A percentile compares a stretch with the other conserved stretches of the same genome.
Conservation (phyloP, 192 early-diverging fungal species). For the Entrophospora sp. region DNA sequence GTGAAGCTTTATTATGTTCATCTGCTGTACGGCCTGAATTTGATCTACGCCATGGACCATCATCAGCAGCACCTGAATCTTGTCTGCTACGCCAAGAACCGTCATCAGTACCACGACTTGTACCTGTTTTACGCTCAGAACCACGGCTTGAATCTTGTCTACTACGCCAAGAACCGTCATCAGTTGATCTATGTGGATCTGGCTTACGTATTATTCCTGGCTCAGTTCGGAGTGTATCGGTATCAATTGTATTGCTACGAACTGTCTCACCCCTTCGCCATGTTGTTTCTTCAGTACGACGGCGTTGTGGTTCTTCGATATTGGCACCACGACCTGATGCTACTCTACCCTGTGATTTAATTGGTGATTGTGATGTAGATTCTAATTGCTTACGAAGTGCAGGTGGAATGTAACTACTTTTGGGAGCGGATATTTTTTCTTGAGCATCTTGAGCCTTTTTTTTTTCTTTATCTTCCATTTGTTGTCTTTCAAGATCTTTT, state of each 20-base stretch:
- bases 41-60: neutral
- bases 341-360: no score
- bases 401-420: slow-evolving; percentile 26
- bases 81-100: no score
- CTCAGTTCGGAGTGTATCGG: no score
- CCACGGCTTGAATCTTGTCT: no score
- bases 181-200: no score
- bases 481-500: slow-evolving; percentile 27
- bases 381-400: slow-evolving; percentile 10
- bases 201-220: no score
- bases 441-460: slow-evolving; percentile 20
- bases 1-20: neutral
- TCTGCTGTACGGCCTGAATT: neutral
- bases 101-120: neutral
- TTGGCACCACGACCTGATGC: no score
- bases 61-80: neutral
- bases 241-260: no score
- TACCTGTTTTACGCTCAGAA: neutral
- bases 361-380: no score
- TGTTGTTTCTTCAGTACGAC: neutral
- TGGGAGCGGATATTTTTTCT: slow-evolving; percentile 8
- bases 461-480: slow-evolving; percentile 23
- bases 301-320: no score
- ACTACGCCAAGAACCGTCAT: no score
- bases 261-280: neutral